Conservation (phyloP, 352 stramenopile species). For the Globisporangium camurandrum region DNA sequence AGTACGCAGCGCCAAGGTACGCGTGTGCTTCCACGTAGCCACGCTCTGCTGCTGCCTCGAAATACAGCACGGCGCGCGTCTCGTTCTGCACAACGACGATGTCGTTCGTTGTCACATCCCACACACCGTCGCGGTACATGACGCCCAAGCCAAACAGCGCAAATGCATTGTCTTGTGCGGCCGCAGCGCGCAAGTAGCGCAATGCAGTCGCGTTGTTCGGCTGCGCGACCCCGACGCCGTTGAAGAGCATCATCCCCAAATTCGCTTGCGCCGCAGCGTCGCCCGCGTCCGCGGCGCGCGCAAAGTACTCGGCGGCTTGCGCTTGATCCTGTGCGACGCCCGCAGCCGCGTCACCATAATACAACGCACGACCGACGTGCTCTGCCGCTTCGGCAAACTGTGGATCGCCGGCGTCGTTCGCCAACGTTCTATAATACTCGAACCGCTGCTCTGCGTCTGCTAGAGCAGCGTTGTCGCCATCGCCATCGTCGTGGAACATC, state of each 20-base stretch:
- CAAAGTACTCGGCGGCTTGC: constrained; percentile 50
- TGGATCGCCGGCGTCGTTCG: constrained; percentile 50
- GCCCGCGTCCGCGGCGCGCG: constrained; percentile 57
- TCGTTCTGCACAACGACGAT: constrained; percentile 48
- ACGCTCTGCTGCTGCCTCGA: constrained; percentile 46
- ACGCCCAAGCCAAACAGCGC: constrained; percentile 58
- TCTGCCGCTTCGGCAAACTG: constrained; percentile 52
- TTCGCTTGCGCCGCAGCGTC: constrained; percentile 59
- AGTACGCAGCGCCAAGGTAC: constrained; percentile 58
- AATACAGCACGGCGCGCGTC: constrained; percentile 46
- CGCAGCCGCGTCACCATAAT: constrained; percentile 57
- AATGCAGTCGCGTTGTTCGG: constrained; percentile 53
- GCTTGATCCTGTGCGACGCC: constrained; percentile 40
- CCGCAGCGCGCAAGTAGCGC: constrained; percentile 49
- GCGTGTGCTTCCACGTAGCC: constrained; percentile 61
- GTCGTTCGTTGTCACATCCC: too few relatives aligned
- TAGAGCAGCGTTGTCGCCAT: constrained; percentile 10
- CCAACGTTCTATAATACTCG: constrained; percentile 57
- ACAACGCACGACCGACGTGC: constrained; percentile 61
- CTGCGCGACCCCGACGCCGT: constrained; percentile 50
- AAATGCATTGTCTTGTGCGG: constrained; percentile 46
- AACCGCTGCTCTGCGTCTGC: constrained; percentile 43
- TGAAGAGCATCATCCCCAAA: constrained; percentile 61
- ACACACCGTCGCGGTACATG: constrained; percentile 46
- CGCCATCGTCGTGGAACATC: constrained; percentile 16